A percentile compares a stretch with the other conserved stretches of the same genome.
phyloP scores from a whole-genome alignment of 345 rosid genomes.

The Eucalyptus marginata region DNA sequence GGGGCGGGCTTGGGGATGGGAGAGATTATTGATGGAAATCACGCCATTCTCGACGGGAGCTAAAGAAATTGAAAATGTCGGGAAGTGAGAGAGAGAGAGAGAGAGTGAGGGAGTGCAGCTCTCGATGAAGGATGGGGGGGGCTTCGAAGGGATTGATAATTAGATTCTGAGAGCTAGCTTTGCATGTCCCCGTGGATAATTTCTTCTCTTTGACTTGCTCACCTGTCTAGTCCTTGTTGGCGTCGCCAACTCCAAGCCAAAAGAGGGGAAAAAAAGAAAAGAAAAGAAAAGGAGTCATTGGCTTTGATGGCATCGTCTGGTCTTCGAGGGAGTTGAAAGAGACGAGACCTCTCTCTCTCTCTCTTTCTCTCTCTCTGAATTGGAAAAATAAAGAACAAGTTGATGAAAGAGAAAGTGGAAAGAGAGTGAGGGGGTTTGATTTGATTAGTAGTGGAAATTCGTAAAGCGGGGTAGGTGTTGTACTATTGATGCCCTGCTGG shows the following conservation, averaged over 20 bases:
- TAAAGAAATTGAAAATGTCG: not conserved
- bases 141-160: not conserved
- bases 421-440: not conserved
- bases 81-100: not conserved
- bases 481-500: not conserved
- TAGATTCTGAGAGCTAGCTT: not conserved
- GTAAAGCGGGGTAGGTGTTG: not conserved
- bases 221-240: not conserved
- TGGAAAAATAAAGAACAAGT: not conserved
- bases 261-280: not conserved
- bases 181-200: not conserved
- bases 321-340: not conserved
- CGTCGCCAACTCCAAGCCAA: not conserved
- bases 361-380: not conserved
- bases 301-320: not conserved
- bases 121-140: not conserved
- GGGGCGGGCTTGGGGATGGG: not conserved
- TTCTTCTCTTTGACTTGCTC: not conserved
- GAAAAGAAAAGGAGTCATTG: not conserved
- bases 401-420: not conserved
- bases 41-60: not conserved
- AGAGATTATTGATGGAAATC: not conserved
- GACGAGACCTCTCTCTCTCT: not conserved
- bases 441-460: not conserved
- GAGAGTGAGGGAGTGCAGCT: not conserved